Evolutionary conservation across 495 filamentous ascomycete species (phyloP).

Genomic region (Penicillium ochrochloron): DNA sequence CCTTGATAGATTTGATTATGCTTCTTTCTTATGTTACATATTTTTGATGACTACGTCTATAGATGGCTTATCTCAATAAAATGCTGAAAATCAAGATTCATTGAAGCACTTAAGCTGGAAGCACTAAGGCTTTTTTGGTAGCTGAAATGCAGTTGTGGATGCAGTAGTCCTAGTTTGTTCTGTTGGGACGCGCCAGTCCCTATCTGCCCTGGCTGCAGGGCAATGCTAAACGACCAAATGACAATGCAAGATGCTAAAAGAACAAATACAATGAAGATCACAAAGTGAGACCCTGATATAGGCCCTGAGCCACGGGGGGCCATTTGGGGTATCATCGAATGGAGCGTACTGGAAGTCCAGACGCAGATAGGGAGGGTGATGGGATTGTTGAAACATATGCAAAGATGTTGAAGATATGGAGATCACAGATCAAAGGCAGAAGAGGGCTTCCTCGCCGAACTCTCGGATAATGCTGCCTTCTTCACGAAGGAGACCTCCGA

Average conservation of each 20-base stretch:
- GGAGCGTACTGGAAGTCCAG: conserved; percentile 4
- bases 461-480: conserved; percentile 61
- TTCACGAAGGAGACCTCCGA: conserved; percentile 58
- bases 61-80: conserved; percentile 2
- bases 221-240: conserved; percentile 16
- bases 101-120: conserved; percentile 13
- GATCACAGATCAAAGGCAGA: conserved; percentile 52
- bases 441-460: conserved; percentile 67
- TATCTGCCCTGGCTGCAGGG: not conserved
- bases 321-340: conserved; percentile 24
- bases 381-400: conserved; percentile 12
- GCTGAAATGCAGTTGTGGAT: conserved; percentile 17
- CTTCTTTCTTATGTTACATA: conserved; percentile 7
- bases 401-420: not conserved
- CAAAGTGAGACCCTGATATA: conserved; percentile 5
- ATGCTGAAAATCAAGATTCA: conserved; percentile 6
- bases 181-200: not conserved
- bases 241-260: conserved; percentile 20
- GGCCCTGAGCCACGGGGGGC: conserved; percentile 12
- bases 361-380: not conserved
- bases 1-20: conserved; percentile 5
- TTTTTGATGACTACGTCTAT: not conserved
- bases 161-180: conserved; percentile 13
- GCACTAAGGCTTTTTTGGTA: conserved; percentile 17
- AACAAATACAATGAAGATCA: conserved; percentile 16